Percentiles rank a stretch among this genome's conserved stretches.
These are phyloP conservation scores for Flueggea neowawraea DNA, from an alignment of 441 rosid species.

Conservation along the genomic window DNA sequence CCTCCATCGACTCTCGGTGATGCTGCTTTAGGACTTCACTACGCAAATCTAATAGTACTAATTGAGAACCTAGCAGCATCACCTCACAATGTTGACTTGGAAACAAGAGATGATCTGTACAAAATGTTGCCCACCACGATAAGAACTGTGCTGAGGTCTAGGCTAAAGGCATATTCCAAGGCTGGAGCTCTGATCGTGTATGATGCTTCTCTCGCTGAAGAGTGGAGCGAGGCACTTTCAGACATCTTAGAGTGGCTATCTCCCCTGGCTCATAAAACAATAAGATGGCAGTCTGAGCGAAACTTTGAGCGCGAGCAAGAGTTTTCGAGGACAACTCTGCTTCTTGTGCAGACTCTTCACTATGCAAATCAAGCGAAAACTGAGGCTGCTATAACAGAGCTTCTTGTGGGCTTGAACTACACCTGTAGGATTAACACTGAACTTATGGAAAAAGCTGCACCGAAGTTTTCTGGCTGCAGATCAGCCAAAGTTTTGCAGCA, in stretches of 20 bases:
- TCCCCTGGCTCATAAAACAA: slow-evolving; percentile 58
- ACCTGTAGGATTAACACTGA: slow-evolving; percentile 34
- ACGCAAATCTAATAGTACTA: slow-evolving; percentile 48
- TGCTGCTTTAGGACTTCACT: slow-evolving; percentile 56
- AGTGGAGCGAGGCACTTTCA: slow-evolving; percentile 38
- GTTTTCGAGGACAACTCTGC: slow-evolving; percentile 39
- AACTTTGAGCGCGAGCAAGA: slow-evolving; percentile 50
- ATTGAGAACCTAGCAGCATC: slow-evolving; percentile 52
- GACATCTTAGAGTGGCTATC: slow-evolving; percentile 54
- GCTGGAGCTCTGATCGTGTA: slow-evolving; percentile 25
- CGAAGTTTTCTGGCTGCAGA: slow-evolving; percentile 7
- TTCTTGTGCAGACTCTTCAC: slow-evolving; percentile 60
- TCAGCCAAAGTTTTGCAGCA: not conserved
- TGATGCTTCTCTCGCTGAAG: slow-evolving; percentile 39
- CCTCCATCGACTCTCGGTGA: slow-evolving; percentile 51
- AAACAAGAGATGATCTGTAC: slow-evolving; percentile 52
- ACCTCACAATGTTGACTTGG: slow-evolving; percentile 43
- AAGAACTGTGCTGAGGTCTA: slow-evolving; percentile 34
- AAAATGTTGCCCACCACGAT: slow-evolving; percentile 47
- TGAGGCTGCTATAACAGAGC: slow-evolving; percentile 59
- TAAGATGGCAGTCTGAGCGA: slow-evolving; percentile 58
- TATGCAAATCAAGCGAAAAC: slow-evolving; percentile 58
- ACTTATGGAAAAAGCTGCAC: slow-evolving; percentile 11
- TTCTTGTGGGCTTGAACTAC: slow-evolving; percentile 57
- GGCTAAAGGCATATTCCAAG: slow-evolving; percentile 33